Evolutionary conservation across 768 basidiomycete species (phyloP), one percentile per base, ranked within the genome.

Genomic region (Lentinula aciculospora): DNA sequence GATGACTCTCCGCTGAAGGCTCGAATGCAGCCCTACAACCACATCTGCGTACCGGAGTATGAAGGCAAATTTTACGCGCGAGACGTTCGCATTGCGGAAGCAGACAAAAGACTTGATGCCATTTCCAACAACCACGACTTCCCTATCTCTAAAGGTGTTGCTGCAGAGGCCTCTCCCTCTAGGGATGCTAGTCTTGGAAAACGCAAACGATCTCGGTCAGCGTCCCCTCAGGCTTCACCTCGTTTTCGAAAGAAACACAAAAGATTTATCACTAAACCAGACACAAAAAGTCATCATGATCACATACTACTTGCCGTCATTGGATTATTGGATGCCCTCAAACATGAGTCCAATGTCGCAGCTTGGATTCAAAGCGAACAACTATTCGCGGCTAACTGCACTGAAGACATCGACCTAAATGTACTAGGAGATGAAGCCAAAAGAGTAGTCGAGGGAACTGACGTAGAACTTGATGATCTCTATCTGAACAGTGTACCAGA

Each of bases 11-110:
- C 54, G 15, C 60, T 44, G 37, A 67, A 69, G 45, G 66, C 63
- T 0, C 72, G 62, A 28, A 68, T 76, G 17, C 83, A 85, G 60
- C 83, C 84, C 0, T 74, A 76, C 64, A 85, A 82, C 61, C 84
- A 85, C 60, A 65, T 85, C 40, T 82, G 81, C 65, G 71, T 84
- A 57, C 72, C 70, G n/a, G 82, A 84, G 59, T 84, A 83, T 59
- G 62, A 71, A 8, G 65, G 63, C 4, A 59, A 63, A 12, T 66
- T 62, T 32, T 72, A 78, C 37, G 45, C 13, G 51, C 65, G n/a
- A 31, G 63, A 64, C 47, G 49, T 40, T 17, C 19, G 32, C 4
- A 57, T 49, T 15, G 45, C 32, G 8, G 34, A 57, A 21, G n/a
- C 46, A 8, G n/a, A 15, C 10, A 4, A 17, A 8, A 6, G 28